These are phyloP conservation scores for Tremellales sp. DNA, from an alignment of 1,284 basidiomycete species.

Conservation along the genomic window DNA sequence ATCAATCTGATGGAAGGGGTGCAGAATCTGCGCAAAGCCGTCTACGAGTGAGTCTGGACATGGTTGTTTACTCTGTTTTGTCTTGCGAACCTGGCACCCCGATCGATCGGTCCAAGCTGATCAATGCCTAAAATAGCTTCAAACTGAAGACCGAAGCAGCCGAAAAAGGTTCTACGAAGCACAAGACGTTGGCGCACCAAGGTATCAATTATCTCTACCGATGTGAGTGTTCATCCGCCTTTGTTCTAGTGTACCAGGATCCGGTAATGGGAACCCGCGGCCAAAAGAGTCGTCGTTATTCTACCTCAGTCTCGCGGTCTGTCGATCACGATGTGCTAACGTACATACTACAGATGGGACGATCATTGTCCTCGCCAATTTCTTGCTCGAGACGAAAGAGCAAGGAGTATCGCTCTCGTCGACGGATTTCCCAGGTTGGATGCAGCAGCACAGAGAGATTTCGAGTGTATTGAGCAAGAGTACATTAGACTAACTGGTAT, in stretches of 20 bases:
- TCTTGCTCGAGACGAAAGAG: slow-evolving; percentile 71
- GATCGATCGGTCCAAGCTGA: neutral
- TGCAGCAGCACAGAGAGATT: slow-evolving; percentile 77
- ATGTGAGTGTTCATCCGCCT: slow-evolving; percentile 19
- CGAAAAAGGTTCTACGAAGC: slow-evolving; percentile 71
- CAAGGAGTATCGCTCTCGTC: slow-evolving; percentile 49
- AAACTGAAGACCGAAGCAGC: slow-evolving; percentile 83
- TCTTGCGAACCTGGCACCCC: neutral
- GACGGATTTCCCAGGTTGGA: slow-evolving; percentile 69
- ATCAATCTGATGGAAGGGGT: slow-evolving; percentile 87
- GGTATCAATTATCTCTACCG: slow-evolving; percentile 78
- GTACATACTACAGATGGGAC: slow-evolving; percentile 65
- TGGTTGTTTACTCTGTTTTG: neutral
- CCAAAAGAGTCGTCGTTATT: neutral
- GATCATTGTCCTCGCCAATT: slow-evolving; percentile 92
- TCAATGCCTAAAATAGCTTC: slow-evolving; percentile 59
- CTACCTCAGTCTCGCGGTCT: neutral
- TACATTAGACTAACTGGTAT: slow-evolving; percentile 68
- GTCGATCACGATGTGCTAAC: slow-evolving; percentile 20
- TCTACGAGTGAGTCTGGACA: slow-evolving; percentile 67
- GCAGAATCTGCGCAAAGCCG: slow-evolving; percentile 85
- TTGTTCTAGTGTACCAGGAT: neutral
- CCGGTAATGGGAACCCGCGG: neutral
- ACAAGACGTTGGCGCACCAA: slow-evolving; percentile 66
- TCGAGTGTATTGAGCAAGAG: slow-evolving; percentile 67